Evolutionary conservation across 129 eudicot species (phyloP).

Genomic region (Flaveria brownii): DNA sequence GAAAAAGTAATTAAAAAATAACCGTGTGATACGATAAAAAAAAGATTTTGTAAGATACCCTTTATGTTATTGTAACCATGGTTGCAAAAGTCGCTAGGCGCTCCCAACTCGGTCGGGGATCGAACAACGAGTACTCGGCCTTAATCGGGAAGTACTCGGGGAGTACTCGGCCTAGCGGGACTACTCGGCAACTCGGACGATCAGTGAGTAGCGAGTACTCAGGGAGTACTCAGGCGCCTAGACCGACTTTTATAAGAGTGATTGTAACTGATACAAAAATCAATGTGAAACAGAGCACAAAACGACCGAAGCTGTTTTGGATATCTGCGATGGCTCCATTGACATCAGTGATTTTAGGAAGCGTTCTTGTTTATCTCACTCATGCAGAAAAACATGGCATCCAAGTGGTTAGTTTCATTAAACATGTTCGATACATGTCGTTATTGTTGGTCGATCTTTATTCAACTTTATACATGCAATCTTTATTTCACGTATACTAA

Average conservation of each 20-base stretch:
- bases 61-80: background rate
- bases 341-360: constrained; percentile 78
- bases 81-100: no score
- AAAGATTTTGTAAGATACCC: background rate
- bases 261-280: background rate
- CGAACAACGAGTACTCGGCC: no score
- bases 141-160: no score
- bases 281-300: constrained; percentile 59
- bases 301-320: constrained; percentile 74
- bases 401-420: constrained; percentile 71
- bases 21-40: background rate
- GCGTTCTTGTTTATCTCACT: constrained; percentile 77
- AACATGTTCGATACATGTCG: background rate
- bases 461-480: background rate
- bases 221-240: no score
- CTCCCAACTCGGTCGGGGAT: no score
- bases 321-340: constrained; percentile 95
- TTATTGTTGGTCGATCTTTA: background rate
- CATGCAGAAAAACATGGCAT: constrained; percentile 95
- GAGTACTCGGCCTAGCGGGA: no score
- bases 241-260: no score
- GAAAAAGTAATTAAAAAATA: background rate
- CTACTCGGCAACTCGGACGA: no score
- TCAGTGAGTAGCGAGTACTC: no score
- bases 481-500: background rate